These are phyloP conservation scores for Termitomyces sp. DNA, from an alignment of 768 basidiomycete species.

Conservation along the genomic window DNA sequence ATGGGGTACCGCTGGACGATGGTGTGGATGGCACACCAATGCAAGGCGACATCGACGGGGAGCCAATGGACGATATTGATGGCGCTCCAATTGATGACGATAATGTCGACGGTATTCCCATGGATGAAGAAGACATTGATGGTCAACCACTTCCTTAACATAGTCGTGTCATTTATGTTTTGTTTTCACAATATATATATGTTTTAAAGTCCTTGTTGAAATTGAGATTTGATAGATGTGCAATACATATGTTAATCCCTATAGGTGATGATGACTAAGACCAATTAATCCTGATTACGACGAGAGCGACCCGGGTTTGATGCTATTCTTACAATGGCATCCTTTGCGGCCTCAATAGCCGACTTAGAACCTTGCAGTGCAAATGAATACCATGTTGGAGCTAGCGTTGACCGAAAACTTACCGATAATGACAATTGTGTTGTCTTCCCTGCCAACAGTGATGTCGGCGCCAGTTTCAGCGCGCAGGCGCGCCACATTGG, in stretches of 20 bases:
- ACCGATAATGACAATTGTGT: conserved; percentile 85
- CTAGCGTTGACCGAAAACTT: conserved; percentile 18
- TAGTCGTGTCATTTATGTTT: neutral
- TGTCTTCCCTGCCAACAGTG: conserved; percentile 84
- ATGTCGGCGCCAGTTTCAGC: conserved; percentile 90
- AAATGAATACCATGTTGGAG: neutral
- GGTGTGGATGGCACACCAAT: conserved; percentile 43
- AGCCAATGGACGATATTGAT: conserved; percentile 16
- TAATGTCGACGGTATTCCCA: conserved; percentile 11
- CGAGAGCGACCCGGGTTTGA: conserved; percentile 33
- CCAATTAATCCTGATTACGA: conserved; percentile 27
- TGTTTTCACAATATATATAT: neutral
- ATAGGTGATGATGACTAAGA: neutral
- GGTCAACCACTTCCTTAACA: neutral
- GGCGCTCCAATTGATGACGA: conserved; percentile 14
- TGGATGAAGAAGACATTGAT: conserved; percentile 11
- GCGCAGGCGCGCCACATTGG: conserved; percentile 84
- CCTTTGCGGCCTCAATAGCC: conserved; percentile 67
- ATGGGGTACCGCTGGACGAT: conserved; percentile 37
- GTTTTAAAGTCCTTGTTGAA: neutral
- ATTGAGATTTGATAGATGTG: conserved; percentile 1
- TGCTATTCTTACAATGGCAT: conserved; percentile 63
- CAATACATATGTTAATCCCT: neutral
- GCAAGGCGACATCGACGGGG: conserved; percentile 36
- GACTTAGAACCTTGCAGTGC: conserved; percentile 52